Percentiles rank a stretch among this genome's conserved stretches.
phyloP scores from a whole-genome alignment of 2,329 filamentous ascomycete species.

The Sarocladium strictum region DNA sequence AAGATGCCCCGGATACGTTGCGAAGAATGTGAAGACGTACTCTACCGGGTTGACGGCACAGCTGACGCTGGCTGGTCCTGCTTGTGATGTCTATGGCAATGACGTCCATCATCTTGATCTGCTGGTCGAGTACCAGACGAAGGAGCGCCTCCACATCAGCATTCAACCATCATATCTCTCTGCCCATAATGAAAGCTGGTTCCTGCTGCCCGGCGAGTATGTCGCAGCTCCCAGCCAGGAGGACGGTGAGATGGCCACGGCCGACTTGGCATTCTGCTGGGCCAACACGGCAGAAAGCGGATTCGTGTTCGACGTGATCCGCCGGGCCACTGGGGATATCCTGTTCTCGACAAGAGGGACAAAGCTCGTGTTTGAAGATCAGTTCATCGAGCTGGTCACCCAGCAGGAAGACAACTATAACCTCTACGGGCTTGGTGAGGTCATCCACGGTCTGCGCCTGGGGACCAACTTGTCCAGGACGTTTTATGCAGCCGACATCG shows the following conservation, averaged over 20 bases:
- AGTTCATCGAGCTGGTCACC: constrained; percentile 69
- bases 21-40: too few species aligned
- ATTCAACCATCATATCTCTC: too few species aligned
- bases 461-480: background rate
- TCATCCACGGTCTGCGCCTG: constrained; percentile 50
- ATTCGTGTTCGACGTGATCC: constrained; percentile 62
- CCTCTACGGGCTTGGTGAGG: constrained; percentile 68
- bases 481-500: constrained; percentile 47
- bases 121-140: constrained; percentile 59
- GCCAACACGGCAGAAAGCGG: too few species aligned
- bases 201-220: constrained; percentile 65
- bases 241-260: too few species aligned
- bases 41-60: too few species aligned
- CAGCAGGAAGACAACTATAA: constrained; percentile 65
- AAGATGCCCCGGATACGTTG: too few species aligned
- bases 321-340: constrained; percentile 54
- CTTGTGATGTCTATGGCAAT: constrained; percentile 19
- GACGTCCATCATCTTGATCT: constrained; percentile 33
- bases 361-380: constrained; percentile 65
- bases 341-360: constrained; percentile 61
- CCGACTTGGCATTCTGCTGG: too few species aligned
- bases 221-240: too few species aligned
- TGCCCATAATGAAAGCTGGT: constrained; percentile 58
- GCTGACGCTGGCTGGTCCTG: too few species aligned
- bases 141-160: constrained; percentile 59